phyloP scores from a whole-genome alignment of 2,329 filamentous ascomycete species.

The Colletotrichum chlorophyti region DNA sequence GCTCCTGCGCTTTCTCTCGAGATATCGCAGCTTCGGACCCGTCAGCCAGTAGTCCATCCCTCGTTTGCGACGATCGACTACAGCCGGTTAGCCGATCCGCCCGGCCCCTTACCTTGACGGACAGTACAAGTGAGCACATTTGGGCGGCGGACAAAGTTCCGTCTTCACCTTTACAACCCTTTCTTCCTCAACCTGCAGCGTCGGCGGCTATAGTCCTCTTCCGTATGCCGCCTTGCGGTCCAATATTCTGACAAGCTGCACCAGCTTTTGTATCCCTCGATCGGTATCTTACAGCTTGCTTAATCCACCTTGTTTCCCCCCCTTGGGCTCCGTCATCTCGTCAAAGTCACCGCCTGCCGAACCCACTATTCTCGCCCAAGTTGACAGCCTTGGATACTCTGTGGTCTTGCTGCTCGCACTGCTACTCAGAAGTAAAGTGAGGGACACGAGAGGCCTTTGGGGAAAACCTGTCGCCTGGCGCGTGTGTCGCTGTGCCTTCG shows the following conservation, averaged over 20 bases:
- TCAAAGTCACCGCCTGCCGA: constrained; percentile 3
- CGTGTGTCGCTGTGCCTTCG: constrained; percentile 30
- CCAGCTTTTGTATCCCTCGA: not conserved
- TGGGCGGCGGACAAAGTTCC: constrained; percentile 8
- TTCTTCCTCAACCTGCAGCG: not conserved
- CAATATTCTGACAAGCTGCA: not conserved
- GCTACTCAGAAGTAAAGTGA: not conserved
- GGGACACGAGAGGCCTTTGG: not conserved
- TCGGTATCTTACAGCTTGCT: not conserved
- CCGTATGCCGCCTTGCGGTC: not conserved
- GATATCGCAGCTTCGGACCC: not conserved
- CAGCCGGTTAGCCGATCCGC: not conserved
- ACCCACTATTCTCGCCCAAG: constrained; percentile 12
- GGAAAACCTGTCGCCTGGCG: not conserved
- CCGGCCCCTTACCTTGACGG: not conserved
- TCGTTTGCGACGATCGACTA: not conserved
- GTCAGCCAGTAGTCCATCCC: not conserved
- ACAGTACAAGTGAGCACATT: too few relatives aligned
- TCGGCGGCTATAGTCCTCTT: not conserved
- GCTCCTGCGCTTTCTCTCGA: not conserved
- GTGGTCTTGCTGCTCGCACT: not conserved
- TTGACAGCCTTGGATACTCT: too few relatives aligned
- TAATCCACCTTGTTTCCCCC: not conserved
- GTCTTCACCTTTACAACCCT: not conserved
- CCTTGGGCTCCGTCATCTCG: not conserved